Evolutionary conservation across 1,284 basidiomycete genomes (phyloP), one percentile per base, ranked within the genome.

Genomic region (Cryptococcus hybrid): DNA sequence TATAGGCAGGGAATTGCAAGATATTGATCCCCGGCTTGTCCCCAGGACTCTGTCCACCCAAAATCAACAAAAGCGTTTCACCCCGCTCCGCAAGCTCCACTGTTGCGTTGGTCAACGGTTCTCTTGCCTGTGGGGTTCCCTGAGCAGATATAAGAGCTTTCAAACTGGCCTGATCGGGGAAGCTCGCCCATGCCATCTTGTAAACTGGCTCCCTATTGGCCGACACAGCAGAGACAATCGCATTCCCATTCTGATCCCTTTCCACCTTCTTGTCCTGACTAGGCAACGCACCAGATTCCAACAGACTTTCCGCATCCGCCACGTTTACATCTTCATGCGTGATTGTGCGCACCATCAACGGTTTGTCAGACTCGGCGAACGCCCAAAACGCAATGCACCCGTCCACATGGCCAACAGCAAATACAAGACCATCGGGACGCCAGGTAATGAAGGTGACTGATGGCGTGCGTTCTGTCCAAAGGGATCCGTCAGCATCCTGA

Each of bases 341-440:
- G 53, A 92, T 73, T 0, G 90, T 92, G 47, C 89, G 82, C 7
- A 92, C 89, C 63, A 87, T 81, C 35, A 96, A 78, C 0, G 92
- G 92, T 59, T 86, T 85, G 61, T 89, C 86, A 64, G 88, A 84
- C 61, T 95, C 90, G 47, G 88, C 86, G 4, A 88, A 80, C 1
- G 88, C 86, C 89, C 92, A 95, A 74, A 95, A 91, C 3, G 88
- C 85, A 48, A 97, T 83, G 51, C 85, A 87, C 7, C 92, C 92
- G 74, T 97, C 92, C n/a, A 84, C 82, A 71, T 95, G 85, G 6
- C 78, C 78, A 13, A 77, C 77, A 8, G 75, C 81, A 58, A 82
- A 82, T n/a, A 79, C 73, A 7, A 78, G 72, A 1, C 82, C 83
- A 57, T 84, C 82, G 0, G 82, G 80, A 30, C 81, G 45, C 91